Evolutionary conservation across 192 early-diverging fungal species (phyloP).

Genomic region (Coemansia sp.): DNA sequence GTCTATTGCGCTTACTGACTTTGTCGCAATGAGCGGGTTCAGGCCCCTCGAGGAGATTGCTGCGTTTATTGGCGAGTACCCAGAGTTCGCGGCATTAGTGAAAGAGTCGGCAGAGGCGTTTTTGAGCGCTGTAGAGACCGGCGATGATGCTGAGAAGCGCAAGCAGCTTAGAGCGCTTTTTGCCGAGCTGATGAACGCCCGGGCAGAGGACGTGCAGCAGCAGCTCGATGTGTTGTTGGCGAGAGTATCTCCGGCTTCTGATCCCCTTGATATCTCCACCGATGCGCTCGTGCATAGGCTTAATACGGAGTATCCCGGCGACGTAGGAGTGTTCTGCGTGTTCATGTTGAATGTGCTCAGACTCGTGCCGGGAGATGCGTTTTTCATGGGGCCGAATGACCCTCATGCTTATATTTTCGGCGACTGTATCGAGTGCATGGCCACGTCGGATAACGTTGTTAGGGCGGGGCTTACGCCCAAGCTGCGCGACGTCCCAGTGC

Average conservation of each 20-base stretch:
- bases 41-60: constrained; percentile 81
- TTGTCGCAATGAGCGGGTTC: constrained; percentile 95
- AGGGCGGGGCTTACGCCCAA: constrained; percentile 97
- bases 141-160: constrained; percentile 36
- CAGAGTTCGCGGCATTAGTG: constrained; percentile 65
- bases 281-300: constrained; percentile 76
- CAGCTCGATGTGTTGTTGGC: constrained; percentile 62
- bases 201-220: constrained; percentile 49
- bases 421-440: constrained; percentile 99
- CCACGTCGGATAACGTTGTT: constrained; percentile 95
- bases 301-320: constrained; percentile 83
- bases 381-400: constrained; percentile 96
- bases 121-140: constrained; percentile 44
- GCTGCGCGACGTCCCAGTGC: constrained; percentile 81
- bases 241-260: constrained; percentile 34
- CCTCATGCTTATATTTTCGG: constrained; percentile 96
- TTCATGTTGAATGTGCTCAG: constrained; percentile 88
- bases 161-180: constrained; percentile 60
- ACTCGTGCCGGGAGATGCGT: constrained; percentile 82
- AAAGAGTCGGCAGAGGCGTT: constrained; percentile 11
- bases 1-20: constrained; percentile 94
- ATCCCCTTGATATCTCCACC: constrained; percentile 21
- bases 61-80: constrained; percentile 65
- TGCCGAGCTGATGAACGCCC: constrained; percentile 62
- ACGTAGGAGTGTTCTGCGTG: constrained; percentile 87